A percentile compares a stretch with the other conserved stretches of the same genome.
Conservation (phyloP, 441 rosid genomes). For the Adansonia rubrostipa region DNA sequence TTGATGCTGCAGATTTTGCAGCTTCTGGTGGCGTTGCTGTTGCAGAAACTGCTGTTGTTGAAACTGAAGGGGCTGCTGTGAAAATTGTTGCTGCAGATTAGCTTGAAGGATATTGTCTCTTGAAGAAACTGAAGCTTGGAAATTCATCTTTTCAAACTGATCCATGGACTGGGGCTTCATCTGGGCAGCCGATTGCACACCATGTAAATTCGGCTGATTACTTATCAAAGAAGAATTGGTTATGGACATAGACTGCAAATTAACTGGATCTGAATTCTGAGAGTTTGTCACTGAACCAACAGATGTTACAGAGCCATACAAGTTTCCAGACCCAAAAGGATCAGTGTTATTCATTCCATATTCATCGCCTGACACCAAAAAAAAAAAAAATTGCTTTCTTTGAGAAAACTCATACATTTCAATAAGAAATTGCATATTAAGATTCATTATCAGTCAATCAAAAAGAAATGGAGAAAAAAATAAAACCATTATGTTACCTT, state of each 20-base stretch:
- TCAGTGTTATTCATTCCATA: conserved; percentile 69
- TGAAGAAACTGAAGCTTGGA: conserved; percentile 50
- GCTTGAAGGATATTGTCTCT: conserved; percentile 58
- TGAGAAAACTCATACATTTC: conserved; percentile 24
- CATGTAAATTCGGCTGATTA: conserved; percentile 57
- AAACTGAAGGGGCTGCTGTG: conserved; percentile 65
- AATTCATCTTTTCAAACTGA: conserved; percentile 60
- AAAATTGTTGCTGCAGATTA: conserved; percentile 81
- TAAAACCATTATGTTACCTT: conserved; percentile 51
- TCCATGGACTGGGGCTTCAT: conserved; percentile 51
- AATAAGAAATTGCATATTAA: conserved; percentile 24
- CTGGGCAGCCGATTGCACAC: conserved; percentile 51
- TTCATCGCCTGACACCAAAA: conserved; percentile 74
- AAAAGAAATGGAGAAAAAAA: background rate
- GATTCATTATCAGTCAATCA: conserved; percentile 12
- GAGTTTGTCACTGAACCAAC: conserved; percentile 65
- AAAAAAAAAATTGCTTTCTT: background rate
- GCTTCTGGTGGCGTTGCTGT: conserved; percentile 70
- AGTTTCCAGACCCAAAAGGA: conserved; percentile 70
- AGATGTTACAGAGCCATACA: conserved; percentile 66
- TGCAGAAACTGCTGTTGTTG: conserved; percentile 74
- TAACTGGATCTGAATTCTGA: conserved; percentile 62
- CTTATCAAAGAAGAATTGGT: conserved; percentile 55
- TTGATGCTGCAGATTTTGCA: conserved; percentile 74
- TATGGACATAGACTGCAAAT: conserved; percentile 67